Evolutionary conservation across 768 basidiomycete species (phyloP), one percentile per base, ranked within the genome.

Genomic region (Lactifluus rugatus): DNA sequence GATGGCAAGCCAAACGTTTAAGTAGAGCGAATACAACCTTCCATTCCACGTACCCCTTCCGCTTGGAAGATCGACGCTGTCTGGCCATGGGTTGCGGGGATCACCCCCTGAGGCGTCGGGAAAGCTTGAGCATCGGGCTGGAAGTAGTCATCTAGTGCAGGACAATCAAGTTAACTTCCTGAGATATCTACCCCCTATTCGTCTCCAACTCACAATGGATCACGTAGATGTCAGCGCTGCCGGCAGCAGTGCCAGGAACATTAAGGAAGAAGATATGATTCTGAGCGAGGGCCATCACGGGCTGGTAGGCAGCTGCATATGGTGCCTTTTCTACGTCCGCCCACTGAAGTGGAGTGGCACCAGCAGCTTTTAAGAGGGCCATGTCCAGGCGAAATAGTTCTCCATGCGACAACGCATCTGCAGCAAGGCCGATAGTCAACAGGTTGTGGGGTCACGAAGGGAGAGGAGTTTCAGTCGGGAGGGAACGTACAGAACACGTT

Each of bases 221-320:
- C 26, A 93, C 89, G 63, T 89, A 94, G 57, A 93, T 85, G 53
- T 83, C 74, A 2, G 83, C 85, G 41, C 77, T 80, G 11, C 91
- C 91, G 19, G 85, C 78, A n/a, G 80, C 57, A 7, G 78, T 75
- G 23, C 75, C 77, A 9, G 89, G 86, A 2, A 88, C 82, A 59
- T 87, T 75, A 23, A 93, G 74, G 78, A 91, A 93, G 69, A 86
- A 82, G 53, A 94, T 76, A 67, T 94, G 92, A 69, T 94, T 94
- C 65, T 89, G 83, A 10, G 90, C 89, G 37, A 90, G 75, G 0
- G 85, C 89, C 79, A 89, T 84, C 58, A 85, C 82, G 16, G 87
- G 85, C 36, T 80, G 69, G 69, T 91, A 91, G 54, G 71, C 72
- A 3, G 63, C 68, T 23, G 77, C 76, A 26, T 75, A 85, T 23